Evolutionary conservation across 2,329 filamentous ascomycete genomes (phyloP).

Genomic region (Aureobasidium lini): DNA sequence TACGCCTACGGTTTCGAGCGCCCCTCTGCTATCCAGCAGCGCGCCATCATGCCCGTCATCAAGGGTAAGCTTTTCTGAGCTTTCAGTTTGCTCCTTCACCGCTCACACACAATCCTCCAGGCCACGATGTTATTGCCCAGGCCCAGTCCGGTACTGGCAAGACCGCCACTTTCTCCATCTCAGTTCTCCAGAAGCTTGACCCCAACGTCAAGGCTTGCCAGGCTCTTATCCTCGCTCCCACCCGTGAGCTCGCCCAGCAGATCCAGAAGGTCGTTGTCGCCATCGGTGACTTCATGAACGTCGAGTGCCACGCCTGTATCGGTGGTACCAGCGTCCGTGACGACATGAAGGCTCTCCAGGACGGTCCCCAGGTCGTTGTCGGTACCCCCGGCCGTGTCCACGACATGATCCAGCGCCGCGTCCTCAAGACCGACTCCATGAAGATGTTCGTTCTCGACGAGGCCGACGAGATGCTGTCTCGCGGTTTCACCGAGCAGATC

Average conservation of each 20-base stretch:
- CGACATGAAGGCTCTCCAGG: slow-evolving; percentile 95
- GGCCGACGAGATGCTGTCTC: slow-evolving; percentile 98
- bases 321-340: slow-evolving; percentile 97
- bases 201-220: slow-evolving; percentile 88
- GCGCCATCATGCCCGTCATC: slow-evolving; percentile 99
- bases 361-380: slow-evolving; percentile 94
- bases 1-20: slow-evolving; percentile 99
- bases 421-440: slow-evolving; percentile 94
- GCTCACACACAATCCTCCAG: slow-evolving; percentile 35
- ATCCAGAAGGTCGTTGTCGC: slow-evolving; percentile 99
- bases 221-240: slow-evolving; percentile 95
- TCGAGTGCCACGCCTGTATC: slow-evolving; percentile 98
- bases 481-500: slow-evolving; percentile 99
- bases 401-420: slow-evolving; percentile 98
- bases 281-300: slow-evolving; percentile 98
- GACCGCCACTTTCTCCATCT: slow-evolving; percentile 99
- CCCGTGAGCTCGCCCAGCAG: slow-evolving; percentile 96
- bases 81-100: slow-evolving; percentile 14
- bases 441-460: slow-evolving; percentile 99
- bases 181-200: slow-evolving; percentile 98
- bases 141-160: slow-evolving; percentile 99
- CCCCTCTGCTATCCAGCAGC: slow-evolving; percentile 98
- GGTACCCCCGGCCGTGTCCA: slow-evolving; percentile 97
- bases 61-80: slow-evolving; percentile 65
- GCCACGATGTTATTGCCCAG: slow-evolving; percentile 98